Evolutionary conservation across 1,139 yeast species (phyloP).

Genomic region (Yamadazyma siamensis): DNA sequence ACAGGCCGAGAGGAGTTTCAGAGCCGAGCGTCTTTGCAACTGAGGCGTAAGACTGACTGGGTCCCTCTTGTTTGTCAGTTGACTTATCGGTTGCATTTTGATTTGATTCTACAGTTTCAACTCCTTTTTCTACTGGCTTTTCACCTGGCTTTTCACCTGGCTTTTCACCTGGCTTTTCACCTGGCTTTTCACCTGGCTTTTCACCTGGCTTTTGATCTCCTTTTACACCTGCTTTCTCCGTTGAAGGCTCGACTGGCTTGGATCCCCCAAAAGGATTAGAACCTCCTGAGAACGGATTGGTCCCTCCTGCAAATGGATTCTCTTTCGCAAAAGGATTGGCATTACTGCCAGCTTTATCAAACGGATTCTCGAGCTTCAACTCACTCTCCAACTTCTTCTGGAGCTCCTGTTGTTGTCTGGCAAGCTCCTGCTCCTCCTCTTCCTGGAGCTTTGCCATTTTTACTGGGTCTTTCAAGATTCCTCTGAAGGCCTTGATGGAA

Average conservation of each 20-base stretch:
- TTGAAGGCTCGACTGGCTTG: too few relatives aligned
- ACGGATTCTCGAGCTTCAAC: constrained; percentile 36
- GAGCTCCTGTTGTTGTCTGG: constrained; percentile 9
- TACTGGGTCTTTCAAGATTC: constrained; percentile 58
- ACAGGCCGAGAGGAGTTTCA: constrained; percentile 5
- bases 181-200: too few relatives aligned
- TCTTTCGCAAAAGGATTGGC: constrained; percentile 26
- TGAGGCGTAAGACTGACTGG: constrained; percentile 23
- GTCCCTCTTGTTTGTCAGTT: too few relatives aligned
- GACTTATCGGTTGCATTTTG: constrained; percentile 7
- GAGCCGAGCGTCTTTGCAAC: constrained; percentile 17
- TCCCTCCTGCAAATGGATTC: constrained; percentile 22
- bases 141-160: constrained; percentile 1
- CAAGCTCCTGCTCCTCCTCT: constrained; percentile 34
- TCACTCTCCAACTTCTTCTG: constrained; percentile 39
- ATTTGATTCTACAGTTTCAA: constrained; percentile 4
- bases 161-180: too few relatives aligned
- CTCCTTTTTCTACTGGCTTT: constrained; percentile 5
- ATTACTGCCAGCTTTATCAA: constrained; percentile 22
- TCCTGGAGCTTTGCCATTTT: constrained; percentile 38
- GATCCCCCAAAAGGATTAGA: constrained; percentile 35
- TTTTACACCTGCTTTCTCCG: too few relatives aligned
- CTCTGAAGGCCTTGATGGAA: constrained; percentile 69
- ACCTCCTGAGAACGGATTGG: constrained; percentile 9
- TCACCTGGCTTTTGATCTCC: too few relatives aligned